Percentiles rank a stretch among this genome's conserved stretches.
These are phyloP conservation scores for Gracilaria gracilis DNA, from an alignment of 23 red algal genomes.

Conservation along the genomic window DNA sequence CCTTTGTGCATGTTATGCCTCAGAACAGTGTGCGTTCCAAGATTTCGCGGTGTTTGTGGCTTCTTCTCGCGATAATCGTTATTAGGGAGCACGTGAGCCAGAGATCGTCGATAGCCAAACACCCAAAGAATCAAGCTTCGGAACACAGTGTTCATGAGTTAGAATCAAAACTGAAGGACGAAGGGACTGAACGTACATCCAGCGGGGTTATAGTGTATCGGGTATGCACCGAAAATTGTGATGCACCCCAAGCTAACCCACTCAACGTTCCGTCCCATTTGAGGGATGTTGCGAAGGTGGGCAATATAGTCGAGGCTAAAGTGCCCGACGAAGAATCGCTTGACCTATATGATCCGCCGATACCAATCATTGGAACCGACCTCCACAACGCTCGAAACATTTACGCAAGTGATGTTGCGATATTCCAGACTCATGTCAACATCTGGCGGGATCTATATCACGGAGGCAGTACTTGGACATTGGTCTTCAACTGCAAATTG, in stretches of 20 bases:
- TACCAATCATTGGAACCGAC: constrained; percentile 48
- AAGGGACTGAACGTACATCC: not conserved
- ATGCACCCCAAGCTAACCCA: not conserved
- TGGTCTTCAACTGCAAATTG: not conserved
- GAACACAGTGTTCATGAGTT: not conserved
- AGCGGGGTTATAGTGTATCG: not conserved
- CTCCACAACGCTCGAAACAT: not conserved
- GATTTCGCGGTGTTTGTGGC: not conserved
- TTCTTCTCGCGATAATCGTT: not conserved
- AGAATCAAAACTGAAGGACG: not conserved
- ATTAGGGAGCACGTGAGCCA: not conserved
- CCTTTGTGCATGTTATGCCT: not conserved
- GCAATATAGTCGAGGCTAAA: too few relatives aligned
- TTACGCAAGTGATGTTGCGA: constrained; percentile 18
- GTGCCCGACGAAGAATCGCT: not conserved
- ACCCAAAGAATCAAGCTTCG: not conserved
- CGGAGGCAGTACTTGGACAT: not conserved
- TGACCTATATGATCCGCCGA: constrained; percentile 23
- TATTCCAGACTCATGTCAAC: constrained; percentile 1
- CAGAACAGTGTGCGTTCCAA: not conserved
- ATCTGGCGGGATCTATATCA: constrained; percentile 41
- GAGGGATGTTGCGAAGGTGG: not conserved
- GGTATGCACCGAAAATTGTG: not conserved
- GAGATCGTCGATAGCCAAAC: not conserved
- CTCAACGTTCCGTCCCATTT: not conserved